Evolutionary conservation across 78 protist genomes (phyloP).

Genomic region (Mantamonas sphyraenae): DNA sequence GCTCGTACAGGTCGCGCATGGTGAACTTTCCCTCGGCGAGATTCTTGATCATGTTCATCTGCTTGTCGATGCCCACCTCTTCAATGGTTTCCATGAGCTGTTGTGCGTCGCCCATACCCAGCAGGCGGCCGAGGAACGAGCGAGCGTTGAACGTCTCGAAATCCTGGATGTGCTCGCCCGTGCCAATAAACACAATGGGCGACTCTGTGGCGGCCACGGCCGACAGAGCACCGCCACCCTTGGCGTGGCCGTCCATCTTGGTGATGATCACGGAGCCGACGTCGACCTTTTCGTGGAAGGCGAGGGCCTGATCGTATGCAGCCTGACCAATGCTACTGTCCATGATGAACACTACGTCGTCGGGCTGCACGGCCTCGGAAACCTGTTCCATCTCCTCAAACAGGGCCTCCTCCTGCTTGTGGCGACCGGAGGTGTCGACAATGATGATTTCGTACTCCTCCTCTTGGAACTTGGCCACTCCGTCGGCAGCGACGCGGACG

Average conservation of each 20-base stretch:
- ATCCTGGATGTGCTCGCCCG: slow-evolving; percentile 90
- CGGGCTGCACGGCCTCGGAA: slow-evolving; percentile 71
- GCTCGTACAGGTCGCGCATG: slow-evolving; percentile 90
- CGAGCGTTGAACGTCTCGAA: slow-evolving; percentile 46
- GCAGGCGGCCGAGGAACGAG: slow-evolving; percentile 48
- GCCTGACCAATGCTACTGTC: slow-evolving; percentile 95
- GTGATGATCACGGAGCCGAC: slow-evolving; percentile 96
- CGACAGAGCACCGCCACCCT: slow-evolving; percentile 96
- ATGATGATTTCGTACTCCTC: slow-evolving; percentile 88
- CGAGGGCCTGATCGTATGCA: slow-evolving; percentile 45
- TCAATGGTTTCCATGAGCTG: slow-evolving; percentile 53
- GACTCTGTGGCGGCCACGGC: slow-evolving; percentile 89
- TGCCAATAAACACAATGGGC: slow-evolving; percentile 93
- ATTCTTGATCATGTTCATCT: slow-evolving; percentile 40
- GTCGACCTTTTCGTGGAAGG: not conserved
- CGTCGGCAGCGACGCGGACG: slow-evolving; percentile 82
- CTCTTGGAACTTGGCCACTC: slow-evolving; percentile 75
- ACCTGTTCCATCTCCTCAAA: slow-evolving; percentile 95
- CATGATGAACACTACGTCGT: slow-evolving; percentile 91
- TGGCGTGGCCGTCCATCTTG: slow-evolving; percentile 97
- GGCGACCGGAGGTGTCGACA: slow-evolving; percentile 97
- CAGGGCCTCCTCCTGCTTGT: slow-evolving; percentile 91
- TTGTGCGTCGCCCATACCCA: slow-evolving; percentile 86
- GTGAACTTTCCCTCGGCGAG: slow-evolving; percentile 73
- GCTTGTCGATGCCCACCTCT: slow-evolving; percentile 58